Evolutionary conservation across 768 basidiomycete species (phyloP).

Genomic region (Amanita exitialis): DNA sequence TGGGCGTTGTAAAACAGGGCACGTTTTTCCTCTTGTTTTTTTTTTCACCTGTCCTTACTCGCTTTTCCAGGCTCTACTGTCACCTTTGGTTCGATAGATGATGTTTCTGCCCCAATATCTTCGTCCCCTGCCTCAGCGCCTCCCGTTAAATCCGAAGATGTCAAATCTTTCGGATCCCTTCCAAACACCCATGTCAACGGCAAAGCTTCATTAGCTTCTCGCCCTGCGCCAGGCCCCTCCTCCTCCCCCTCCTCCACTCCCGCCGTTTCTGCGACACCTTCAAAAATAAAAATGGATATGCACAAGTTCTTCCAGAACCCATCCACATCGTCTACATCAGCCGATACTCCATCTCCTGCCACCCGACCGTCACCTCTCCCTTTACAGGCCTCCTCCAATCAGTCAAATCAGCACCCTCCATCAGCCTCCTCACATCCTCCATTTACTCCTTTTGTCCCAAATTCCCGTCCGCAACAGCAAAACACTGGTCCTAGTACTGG

Average conservation of each 20-base stretch:
- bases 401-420: constrained; percentile 25
- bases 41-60: constrained; percentile 9
- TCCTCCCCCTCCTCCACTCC: constrained; percentile 24
- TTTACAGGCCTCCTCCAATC: constrained; percentile 30
- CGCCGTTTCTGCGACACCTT: constrained; percentile 22
- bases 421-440: constrained; percentile 30
- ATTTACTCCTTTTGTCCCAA: constrained; percentile 39
- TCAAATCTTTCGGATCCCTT: constrained; percentile 79
- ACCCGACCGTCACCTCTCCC: constrained; percentile 44
- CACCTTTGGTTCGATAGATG: constrained; percentile 88
- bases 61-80: constrained; percentile 47
- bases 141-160: constrained; percentile 54
- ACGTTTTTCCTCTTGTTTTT: constrained; percentile 16
- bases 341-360: constrained; percentile 50
- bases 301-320: constrained; percentile 53
- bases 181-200: constrained; percentile 60
- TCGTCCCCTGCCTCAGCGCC: constrained; percentile 71
- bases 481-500: constrained; percentile 36
- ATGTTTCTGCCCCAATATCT: constrained; percentile 65
- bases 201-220: constrained; percentile 40
- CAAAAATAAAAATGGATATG: constrained; percentile 41
- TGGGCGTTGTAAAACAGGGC: constrained; percentile 63
- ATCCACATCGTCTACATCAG: constrained; percentile 31
- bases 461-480: constrained; percentile 35
- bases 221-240: constrained; percentile 22